Base-by-base conservation (phyloP, 2,329 filamentous ascomycete species). In the Huntiella omanensis region DNA sequence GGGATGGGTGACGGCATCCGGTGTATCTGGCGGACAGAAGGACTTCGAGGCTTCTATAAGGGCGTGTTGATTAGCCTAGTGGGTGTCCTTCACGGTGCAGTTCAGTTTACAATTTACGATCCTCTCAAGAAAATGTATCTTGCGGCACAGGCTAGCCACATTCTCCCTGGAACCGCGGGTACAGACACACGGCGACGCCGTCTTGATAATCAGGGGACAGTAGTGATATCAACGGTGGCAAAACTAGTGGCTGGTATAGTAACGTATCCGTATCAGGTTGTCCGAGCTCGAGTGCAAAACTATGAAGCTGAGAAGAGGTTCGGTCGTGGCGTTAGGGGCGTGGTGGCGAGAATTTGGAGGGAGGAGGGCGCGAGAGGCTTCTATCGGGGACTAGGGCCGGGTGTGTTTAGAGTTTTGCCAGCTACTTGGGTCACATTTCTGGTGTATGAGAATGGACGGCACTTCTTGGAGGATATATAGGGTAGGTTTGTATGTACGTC, bases 81-180 rank as follows among this genome's bases (percentile, higher is more conserved):
- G 48, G 88, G 88, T 11, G 86, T 95, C 33, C 80, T 77, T 50
- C 91, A 98, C 60, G 88, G 88, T 36, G 87, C 88, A 2, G 79
- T 98, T 19, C 91, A 96, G 61, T 98, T 98, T 60, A 84, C 86
- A 62, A 84, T 91, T 15, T 98, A 98, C 61, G 91, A 98, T 59
- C 72, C 75, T 0, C 56, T 71, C 15, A 75, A 75, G 61, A 61
- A 66, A 45, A 53, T 67, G 49, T 76, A 80, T 53, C 66, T 80
- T 50, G 64, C 44, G 28, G 32, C 48, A 7, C 44, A 49, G 33
- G 32, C 68, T 1, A 58, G 60, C n/a, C 59, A 61, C 32, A 51
- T 53, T 12, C 33, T 51, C n/a, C 51, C 49, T 35, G 32, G 47
- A 32, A 32, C 8, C 10, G 22, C 22, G 7, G 22, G 32, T 15